Evolutionary conservation across 2,329 filamentous ascomycete species (phyloP), one percentile per base, ranked within the genome.

Genomic region (Colletotrichum karsti): DNA sequence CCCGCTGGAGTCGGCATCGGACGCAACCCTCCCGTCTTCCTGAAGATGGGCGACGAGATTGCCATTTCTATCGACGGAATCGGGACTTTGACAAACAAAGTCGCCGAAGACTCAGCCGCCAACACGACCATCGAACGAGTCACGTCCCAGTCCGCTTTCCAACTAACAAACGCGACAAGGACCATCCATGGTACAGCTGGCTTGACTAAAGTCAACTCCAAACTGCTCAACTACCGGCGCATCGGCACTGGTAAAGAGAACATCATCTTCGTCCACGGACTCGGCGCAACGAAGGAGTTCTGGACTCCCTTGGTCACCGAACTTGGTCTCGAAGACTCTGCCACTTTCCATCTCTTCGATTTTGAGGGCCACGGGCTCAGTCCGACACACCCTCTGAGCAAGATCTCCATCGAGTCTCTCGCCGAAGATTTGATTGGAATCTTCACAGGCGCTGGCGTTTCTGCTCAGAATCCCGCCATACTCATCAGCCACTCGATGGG

Each of bases 331-430:
- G 63, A 70, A 5, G 68, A 74, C 12, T 71, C 73, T 2, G 74
- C 80, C 70, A 76, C 72, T 1, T 67, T 82, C 6, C 81, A 85
- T 66, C 72, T 87, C 0, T 83, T 83, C 64, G 87, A 89, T 69
- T 76, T 89, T 3, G 87, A 89, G 74, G 87, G 87, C 3, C 86
- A 88, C 68, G 87, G 87, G 1, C 76, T 85, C 7, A 85, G 84
- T 1, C 85, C 86, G 0, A 87, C 86, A 0, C 81, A 80, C 8
- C 81, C 86, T 0, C 75, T 80, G 3, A 82, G 77, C 54, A 70
- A 70, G 2, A 58, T 86, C 10, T 81, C 76, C 6, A 81, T 89
- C 39, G 71, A 74, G 0, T 83, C 80, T 0, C 81, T 85, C 46
- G 81, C 82, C 0, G 66, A 68, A 0, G 85, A 87, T 62, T 72